phyloP scores from a whole-genome alignment of 768 basidiomycete genomes.

The Podaxis rugospora region DNA sequence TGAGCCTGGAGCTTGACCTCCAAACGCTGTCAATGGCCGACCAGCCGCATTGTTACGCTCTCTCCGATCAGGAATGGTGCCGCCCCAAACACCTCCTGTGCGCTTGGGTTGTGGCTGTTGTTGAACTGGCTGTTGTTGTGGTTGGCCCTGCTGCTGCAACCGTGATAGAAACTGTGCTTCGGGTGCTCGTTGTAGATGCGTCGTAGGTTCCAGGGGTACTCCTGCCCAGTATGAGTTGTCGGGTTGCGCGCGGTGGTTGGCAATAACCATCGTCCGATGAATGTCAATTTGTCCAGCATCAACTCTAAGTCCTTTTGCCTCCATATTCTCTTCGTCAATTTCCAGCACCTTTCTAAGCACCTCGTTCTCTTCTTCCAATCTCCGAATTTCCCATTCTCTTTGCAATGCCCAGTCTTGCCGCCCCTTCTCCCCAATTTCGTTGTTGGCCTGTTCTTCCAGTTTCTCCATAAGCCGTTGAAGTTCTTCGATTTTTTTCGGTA shows the following conservation, averaged over 20 bases:
- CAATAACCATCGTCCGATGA: slow-evolving; percentile 27
- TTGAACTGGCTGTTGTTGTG: slow-evolving; percentile 20
- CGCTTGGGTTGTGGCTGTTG: slow-evolving; percentile 34
- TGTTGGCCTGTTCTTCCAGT: slow-evolving; percentile 39
- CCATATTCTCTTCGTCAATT: slow-evolving; percentile 59
- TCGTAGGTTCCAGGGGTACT: slow-evolving; percentile 11
- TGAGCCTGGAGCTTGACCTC: slow-evolving; percentile 48
- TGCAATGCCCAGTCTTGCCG: slow-evolving; percentile 82
- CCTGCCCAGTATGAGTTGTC: slow-evolving; percentile 11
- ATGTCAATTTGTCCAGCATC: slow-evolving; percentile 46
- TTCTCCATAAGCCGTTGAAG: slow-evolving; percentile 12
- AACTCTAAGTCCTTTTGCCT: slow-evolving; percentile 46
- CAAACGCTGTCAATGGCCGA: slow-evolving; percentile 44
- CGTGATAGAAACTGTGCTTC: slow-evolving; percentile 9
- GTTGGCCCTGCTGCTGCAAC: slow-evolving; percentile 21
- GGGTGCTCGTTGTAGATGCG: slow-evolving; percentile 20
- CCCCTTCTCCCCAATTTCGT: slow-evolving; percentile 34
- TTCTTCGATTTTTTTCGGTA: slow-evolving; percentile 6
- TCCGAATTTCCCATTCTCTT: slow-evolving; percentile 80
- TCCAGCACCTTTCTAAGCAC: slow-evolving; percentile 69
- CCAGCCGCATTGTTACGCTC: slow-evolving; percentile 10
- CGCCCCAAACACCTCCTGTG: slow-evolving; percentile 16
- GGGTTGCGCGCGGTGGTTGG: slow-evolving; percentile 4
- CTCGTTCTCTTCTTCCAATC: slow-evolving; percentile 81
- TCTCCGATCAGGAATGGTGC: slow-evolving; percentile 8